Base-by-base conservation (phyloP, 169 alveolate genomes). In the Babesia bigemina region DNA sequence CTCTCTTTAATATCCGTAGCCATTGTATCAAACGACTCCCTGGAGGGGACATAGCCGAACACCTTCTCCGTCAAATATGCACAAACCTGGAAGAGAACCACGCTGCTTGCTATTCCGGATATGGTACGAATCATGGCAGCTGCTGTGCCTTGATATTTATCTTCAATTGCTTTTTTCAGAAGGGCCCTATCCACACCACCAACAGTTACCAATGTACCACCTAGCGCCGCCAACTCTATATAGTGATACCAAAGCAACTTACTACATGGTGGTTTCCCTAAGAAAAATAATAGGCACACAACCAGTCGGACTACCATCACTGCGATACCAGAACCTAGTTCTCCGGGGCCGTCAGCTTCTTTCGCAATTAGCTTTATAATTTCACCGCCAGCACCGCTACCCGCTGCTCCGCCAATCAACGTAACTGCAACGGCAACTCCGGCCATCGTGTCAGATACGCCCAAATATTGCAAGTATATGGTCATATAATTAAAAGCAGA, bases 171-270 rank as follows among this genome's bases (percentile, higher is more conserved):
- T 33, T 93, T 96, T 6, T 96, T 85, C 39, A 95, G 85, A 14
- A 95, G 87, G 13, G 98, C 95, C 59, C 97, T 72, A 63, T 92
- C 95, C 42, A 94, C 95, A 2, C 95, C 94, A 50, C 92, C 94
- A 19, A 96, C 96, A 16, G 97, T 93, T 75, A 94, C 88, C n/a
- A 95, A 92, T 11, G 95, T 79, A 49, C 93, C 72, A 28, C 98
- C 98, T 36, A 93, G 75, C 28, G 91, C 60, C 57, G 92, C 85
- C 48, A 95, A 81, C 62, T 82, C 53, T 22, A 90, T 48, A 58
- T 71, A 60, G 55, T 75, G 88, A 33, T 70, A 85, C 60, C 76
- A 66, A 29, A 71, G 71, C 45, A 84, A 75, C 36, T 75, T 67
- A n/a, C 79, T 83, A 33, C 83, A 81, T 21, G 79, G 75, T 26